These are phyloP conservation scores for Phyllosticta capitalensis DNA, from an alignment of 2,329 filamentous ascomycete species.

Conservation along the genomic window DNA sequence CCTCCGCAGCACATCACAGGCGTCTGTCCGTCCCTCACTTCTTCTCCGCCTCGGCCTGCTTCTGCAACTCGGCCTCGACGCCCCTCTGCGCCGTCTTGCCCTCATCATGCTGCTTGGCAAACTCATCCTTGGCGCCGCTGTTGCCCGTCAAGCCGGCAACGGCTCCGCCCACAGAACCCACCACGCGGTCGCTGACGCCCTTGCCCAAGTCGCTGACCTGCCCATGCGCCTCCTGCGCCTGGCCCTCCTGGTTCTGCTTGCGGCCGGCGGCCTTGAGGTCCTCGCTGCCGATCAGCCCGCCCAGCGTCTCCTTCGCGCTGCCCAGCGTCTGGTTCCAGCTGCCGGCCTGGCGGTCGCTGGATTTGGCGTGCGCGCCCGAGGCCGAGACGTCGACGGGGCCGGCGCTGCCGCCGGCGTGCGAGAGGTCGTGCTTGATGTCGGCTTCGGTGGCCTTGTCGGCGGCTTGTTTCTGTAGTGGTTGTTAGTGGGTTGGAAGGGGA, in stretches of 20 bases:
- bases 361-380: constrained; percentile 63
- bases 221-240: constrained; percentile 72
- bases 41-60: constrained; percentile 45
- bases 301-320: constrained; percentile 70
- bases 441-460: constrained; percentile 57
- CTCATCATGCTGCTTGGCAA: constrained; percentile 61
- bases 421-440: constrained; percentile 59
- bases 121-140: constrained; percentile 52
- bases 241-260: constrained; percentile 70
- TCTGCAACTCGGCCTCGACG: constrained; percentile 70
- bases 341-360: constrained; percentile 61
- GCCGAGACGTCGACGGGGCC: constrained; percentile 61
- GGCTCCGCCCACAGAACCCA: constrained; percentile 61
- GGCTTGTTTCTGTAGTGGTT: constrained; percentile 42
- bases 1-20: background rate
- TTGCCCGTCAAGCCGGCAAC: constrained; percentile 68
- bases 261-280: constrained; percentile 63
- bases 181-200: constrained; percentile 48
- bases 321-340: constrained; percentile 86
- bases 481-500: constrained; percentile 18
- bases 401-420: constrained; percentile 64
- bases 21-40: background rate
- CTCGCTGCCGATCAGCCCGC: constrained; percentile 66
- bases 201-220: constrained; percentile 65
- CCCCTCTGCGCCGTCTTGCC: constrained; percentile 80